Evolutionary conservation across 1,284 basidiomycete species (phyloP).

Genomic region (Laetiporus sulphureus): DNA sequence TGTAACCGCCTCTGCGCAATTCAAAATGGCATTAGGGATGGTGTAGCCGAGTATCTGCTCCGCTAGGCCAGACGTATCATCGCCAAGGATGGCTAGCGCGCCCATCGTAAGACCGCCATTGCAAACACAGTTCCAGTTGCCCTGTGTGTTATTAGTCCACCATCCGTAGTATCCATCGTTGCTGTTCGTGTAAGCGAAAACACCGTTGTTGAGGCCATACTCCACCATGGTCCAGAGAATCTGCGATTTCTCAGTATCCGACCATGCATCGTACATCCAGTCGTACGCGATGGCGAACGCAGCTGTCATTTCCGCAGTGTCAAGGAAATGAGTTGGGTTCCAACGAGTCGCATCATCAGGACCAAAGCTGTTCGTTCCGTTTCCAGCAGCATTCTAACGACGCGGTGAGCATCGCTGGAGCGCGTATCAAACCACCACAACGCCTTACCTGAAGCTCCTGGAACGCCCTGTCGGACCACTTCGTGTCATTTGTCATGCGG

Average conservation of each 20-base stretch:
- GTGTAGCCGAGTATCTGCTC: slow-evolving; percentile 61
- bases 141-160: slow-evolving; percentile 53
- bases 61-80: slow-evolving; percentile 77
- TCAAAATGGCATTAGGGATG: slow-evolving; percentile 68
- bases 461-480: slow-evolving; percentile 84
- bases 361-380: slow-evolving; percentile 56
- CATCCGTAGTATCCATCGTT: slow-evolving; percentile 43
- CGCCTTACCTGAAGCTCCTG: slow-evolving; percentile 67
- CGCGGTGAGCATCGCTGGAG: neutral
- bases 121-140: slow-evolving; percentile 99
- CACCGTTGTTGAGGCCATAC: slow-evolving; percentile 70
- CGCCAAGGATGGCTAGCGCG: slow-evolving; percentile 84
- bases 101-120: slow-evolving; percentile 89
- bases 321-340: slow-evolving; percentile 92
- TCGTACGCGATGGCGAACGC: slow-evolving; percentile 94
- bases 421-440: slow-evolving; percentile 7
- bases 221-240: slow-evolving; percentile 75
- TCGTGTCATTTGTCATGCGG: slow-evolving; percentile 85
- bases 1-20: slow-evolving; percentile 66
- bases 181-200: slow-evolving; percentile 40
- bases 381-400: slow-evolving; percentile 64
- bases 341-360: slow-evolving; percentile 54
- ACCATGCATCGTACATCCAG: slow-evolving; percentile 89
- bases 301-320: slow-evolving; percentile 83
- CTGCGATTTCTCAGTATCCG: slow-evolving; percentile 58